Conservation (phyloP, 202 grass and related monocot genomes). For the Saccharum hybrid region DNA sequence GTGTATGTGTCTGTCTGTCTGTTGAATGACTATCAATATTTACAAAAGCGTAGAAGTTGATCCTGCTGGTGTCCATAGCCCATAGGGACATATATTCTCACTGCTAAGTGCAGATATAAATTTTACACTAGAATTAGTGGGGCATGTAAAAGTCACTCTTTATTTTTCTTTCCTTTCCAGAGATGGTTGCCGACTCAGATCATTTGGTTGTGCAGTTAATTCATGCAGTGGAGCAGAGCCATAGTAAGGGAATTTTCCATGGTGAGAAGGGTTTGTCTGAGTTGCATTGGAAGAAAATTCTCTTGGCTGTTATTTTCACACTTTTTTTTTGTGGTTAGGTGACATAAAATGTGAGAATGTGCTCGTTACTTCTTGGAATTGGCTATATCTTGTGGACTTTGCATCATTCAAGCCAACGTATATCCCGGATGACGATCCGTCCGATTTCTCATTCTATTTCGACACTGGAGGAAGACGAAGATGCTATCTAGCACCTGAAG, state of each 20-base stretch:
- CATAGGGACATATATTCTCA: conserved; percentile 25
- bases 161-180: conserved; percentile 52
- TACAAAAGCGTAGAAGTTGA: not conserved
- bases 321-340: conserved; percentile 53
- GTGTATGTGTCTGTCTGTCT: not conserved
- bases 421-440: conserved; percentile 89
- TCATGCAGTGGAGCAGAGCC: conserved; percentile 98
- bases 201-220: conserved; percentile 99
- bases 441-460: conserved; percentile 98
- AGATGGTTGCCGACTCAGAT: conserved; percentile 84
- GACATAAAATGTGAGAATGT: conserved; percentile 99
- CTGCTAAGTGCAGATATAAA: conserved; percentile 10
- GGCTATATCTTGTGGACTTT: conserved; percentile 94
- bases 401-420: conserved; percentile 99
- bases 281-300: conserved; percentile 22
- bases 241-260: conserved; percentile 96
- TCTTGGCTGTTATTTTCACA: conserved; percentile 32
- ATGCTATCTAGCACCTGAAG: conserved; percentile 96
- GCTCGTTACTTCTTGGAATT: conserved; percentile 96
- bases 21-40: conserved; percentile 10
- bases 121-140: conserved; percentile 29
- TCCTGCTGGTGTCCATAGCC: conserved; percentile 23
- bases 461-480: conserved; percentile 92
- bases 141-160: conserved; percentile 44
- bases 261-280: conserved; percentile 66